Base-by-base conservation (phyloP, 768 basidiomycete species). In the Mycena crocata region DNA sequence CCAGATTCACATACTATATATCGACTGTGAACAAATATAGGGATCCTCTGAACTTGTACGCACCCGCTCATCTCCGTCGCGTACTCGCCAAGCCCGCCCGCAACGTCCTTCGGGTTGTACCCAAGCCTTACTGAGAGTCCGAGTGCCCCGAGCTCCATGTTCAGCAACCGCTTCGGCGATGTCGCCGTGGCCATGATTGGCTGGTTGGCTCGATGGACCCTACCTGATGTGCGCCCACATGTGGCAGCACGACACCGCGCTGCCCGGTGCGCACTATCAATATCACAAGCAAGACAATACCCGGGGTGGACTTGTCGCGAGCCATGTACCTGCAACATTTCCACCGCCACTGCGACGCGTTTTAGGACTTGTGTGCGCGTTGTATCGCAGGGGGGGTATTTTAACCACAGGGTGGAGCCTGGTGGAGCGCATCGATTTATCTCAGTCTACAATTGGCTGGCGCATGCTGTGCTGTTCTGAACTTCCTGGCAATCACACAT, bases 91-190 rank as follows among this genome's bases (percentile, higher is more conserved):
- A 90, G 91, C 78, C 74, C 1, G 86, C 83, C 82, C 4, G 59
- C 64, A 14, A 84, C 79, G 44, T 87, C 88, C 50, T 75, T 93
- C 8, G 93, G 93, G 0, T 85, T 88, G 3, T 86, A n/a, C n/a
- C n/a, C n/a, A n/a, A n/a, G n/a, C n/a, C n/a, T n/a, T n/a, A 93
- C 72, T 95, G 93, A 85, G 86, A 95, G 71, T 93, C 94, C 0
- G 94, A 94, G n/a, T 84, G 94, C n/a, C n/a, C n/a, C 21, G 87
- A 86, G 0, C 89, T 94, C 66, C 83, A n/a, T n/a, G n/a, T n/a
- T 95, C 28, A 90, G 93, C 62, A 83, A 83, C 5, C 87, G 92
- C 72, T 85, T 95, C 6, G 81, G 88, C 10, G 87, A 87, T 26
- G 83, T 95, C n/a, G 71, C 0, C 62, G 70, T 19, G 71, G 82